Evolutionary conservation across 2,329 filamentous ascomycete species (phyloP), one percentile per base, ranked within the genome.

Genomic region (Cladosporium sphaerospermum): DNA sequence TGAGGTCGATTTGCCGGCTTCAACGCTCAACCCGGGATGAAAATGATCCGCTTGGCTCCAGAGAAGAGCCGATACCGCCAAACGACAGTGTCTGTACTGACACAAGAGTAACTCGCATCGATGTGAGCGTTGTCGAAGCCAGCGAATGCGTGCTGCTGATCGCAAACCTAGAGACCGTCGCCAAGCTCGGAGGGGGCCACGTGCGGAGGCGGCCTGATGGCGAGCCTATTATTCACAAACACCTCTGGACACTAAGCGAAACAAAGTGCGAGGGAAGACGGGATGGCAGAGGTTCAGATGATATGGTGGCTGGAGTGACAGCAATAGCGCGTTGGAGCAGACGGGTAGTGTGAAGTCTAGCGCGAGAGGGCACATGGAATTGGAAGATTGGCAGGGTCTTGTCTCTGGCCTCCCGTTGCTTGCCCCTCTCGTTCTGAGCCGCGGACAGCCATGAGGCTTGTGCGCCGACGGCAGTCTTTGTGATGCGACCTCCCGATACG

Each of bases 401-500:
- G 48, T 44, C 40, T 36, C 13, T 31, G 40, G 23, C 23, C 23
- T 28, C 23, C 23, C 23, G 23, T 28, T 28, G 23, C 23, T n/a
- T 34, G 40, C 48, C 48, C 48, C 48, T 51, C 48, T 43, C 32
- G 48, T 51, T 44, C 47, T 9, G 39, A 11, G 9, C 36, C 40
- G 32, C 48, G 48, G 48, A 44, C 48, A 44, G 39, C 48, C 48
- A 51, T 51, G 48, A 51, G 48, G 48, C 48, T 43, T 51, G 48
- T 51, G 48, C 48, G 40, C 16, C 40, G 40, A 42, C 40, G 16
- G 23, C 13, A 42, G 40, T 23, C 6, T 42, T 13, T 42, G 19
- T 28, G 10, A 23, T 19, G 13, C 19, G 19, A 14, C 40, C 23
- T 6, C 19, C 32, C 9, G 11, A 33, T 32, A 32, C 23, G 42